Percentiles rank a stretch among this genome's conserved stretches.
Evolutionary conservation across 2,329 filamentous ascomycete genomes (phyloP).

Genomic region (Cordyceps fumosorosea): DNA sequence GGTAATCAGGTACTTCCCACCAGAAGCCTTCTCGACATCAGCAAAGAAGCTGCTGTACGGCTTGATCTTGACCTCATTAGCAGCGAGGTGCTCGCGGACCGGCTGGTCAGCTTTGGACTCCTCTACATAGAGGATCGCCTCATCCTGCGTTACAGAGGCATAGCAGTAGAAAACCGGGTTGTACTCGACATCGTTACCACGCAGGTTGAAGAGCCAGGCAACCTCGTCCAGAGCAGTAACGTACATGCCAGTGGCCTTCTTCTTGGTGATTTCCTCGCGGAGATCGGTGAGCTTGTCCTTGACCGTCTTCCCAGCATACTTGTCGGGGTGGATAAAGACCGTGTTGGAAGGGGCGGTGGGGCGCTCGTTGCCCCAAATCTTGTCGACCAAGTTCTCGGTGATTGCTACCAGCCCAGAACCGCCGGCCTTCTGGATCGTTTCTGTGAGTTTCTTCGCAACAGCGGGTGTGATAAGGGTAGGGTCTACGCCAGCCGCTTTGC

Average conservation of each 20-base stretch:
- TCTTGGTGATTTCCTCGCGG: constrained; percentile 86
- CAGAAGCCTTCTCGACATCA: constrained; percentile 55
- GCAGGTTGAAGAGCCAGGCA: constrained; percentile 96
- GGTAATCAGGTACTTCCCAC: constrained; percentile 74
- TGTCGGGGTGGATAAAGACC: constrained; percentile 62
- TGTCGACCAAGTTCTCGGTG: constrained; percentile 78
- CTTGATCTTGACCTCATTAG: constrained; percentile 64
- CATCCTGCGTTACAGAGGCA: constrained; percentile 71
- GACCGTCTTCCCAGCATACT: constrained; percentile 77
- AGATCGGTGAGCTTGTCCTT: constrained; percentile 77
- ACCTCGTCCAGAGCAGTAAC: constrained; percentile 95
- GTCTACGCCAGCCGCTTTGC: constrained; percentile 86
- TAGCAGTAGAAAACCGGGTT: constrained; percentile 99
- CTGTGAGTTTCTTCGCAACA: constrained; percentile 61
- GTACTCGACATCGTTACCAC: constrained; percentile 91
- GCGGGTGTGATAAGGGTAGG: constrained; percentile 72
- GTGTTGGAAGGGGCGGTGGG: constrained; percentile 70
- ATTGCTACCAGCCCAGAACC: constrained; percentile 71
- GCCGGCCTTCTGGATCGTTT: constrained; percentile 81
- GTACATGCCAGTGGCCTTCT: constrained; percentile 78
- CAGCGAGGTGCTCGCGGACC: constrained; percentile 61
- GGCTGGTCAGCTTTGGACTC: constrained; percentile 66
- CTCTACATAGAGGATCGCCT: constrained; percentile 79
- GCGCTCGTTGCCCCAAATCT: constrained; percentile 73
- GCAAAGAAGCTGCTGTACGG: constrained; percentile 78